Base-by-base conservation (phyloP, 768 basidiomycete genomes). In the Termitomyces sp. region DNA sequence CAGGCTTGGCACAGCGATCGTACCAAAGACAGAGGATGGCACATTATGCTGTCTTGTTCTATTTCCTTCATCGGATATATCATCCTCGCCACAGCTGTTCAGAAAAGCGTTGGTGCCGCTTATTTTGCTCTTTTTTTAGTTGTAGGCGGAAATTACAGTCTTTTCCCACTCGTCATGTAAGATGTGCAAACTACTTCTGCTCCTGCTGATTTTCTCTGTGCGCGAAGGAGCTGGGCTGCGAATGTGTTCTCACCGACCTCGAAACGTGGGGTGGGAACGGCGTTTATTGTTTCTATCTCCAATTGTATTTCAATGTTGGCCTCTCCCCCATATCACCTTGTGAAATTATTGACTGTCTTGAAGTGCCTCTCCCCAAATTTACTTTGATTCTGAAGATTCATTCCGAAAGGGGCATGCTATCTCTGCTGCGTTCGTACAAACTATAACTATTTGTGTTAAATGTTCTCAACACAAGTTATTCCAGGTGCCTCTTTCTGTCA, bases 101-200 rank as follows among this genome's bases (percentile, higher is more conserved):
- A 82, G 65, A 82, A 79, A 65, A 83, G 77, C 63, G 76, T 79
- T 11, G 83, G 82, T 36, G 83, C 82, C 5, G 76, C 81, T 2
- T 86, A 86, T 66, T 84, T 86, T 64, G 82, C 83, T 4, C 70
- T 84, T 36, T 86, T 85, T 72, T 71, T 86, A 32, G 81, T 85
- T 49, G 77, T 83, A 38, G 83, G 81, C 7, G 83, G 82, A 31
- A 80, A 80, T 59, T 84, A 79, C 63, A 81, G 80, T 61, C 65
- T 85, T 59, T 85, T 85, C 71, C 84, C 84, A 8, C 74, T 85
- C 5, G 84, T 83, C 46, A 85, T 85, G 84, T 82, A 61, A 63
- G 80, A 56, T 20, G n/a, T 11, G 5, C 42, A 11, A 34, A 12
- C 11, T 43, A 10, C 8, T 34, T 34, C 31, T 45, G n/a, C 20